Evolutionary conservation across 129 eudicot genomes (phyloP), one percentile per base, ranked within the genome.

Genomic region (Solidago caesia): DNA sequence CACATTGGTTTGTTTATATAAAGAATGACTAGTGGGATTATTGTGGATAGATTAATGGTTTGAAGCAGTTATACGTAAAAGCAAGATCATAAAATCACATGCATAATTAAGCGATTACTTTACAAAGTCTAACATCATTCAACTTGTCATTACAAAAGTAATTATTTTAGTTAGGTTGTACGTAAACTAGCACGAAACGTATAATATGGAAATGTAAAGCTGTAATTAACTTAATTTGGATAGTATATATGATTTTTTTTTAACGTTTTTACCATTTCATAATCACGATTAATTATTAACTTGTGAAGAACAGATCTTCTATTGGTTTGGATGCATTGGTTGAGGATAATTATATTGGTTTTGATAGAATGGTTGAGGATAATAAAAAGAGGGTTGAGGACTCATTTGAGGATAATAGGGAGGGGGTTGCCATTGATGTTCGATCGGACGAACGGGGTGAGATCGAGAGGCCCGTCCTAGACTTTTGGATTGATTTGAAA

Each of bases 101-200:
- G 75, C 75, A 71, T 71, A n/a, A n/a, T n/a, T n/a, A 71, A 39
- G 75, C n/a, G 49, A 71, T 45, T 71, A 41, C 5, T 27, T 26
- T 21, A 60, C 42, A 55, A 71, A 71, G 72, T 69, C 61, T 51
- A 48, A 49, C 27, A 69, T 71, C 52, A 71, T 41, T 53, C 75
- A 71, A 71, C 33, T 55, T 70, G 75, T 14, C 47, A 55, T 71
- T 52, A 71, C 58, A 25, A 25, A 33, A 33, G 39, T 1, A 49
- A 12, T 42, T 15, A 44, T 43, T 16, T 8, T 71, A 11, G 43
- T 8, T 71, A 11, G 43, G 57, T 26, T 56, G 51, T 39, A 70
- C 9, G 75, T 52, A 70, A 70, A 48, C 63, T 70, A 70, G 8
- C 75, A 1, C 53, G 75, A 39, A 53, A 56, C 75, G 75, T 70